Base-by-base conservation (phyloP, 345 rosid species). In the Linum usitatissimum region DNA sequence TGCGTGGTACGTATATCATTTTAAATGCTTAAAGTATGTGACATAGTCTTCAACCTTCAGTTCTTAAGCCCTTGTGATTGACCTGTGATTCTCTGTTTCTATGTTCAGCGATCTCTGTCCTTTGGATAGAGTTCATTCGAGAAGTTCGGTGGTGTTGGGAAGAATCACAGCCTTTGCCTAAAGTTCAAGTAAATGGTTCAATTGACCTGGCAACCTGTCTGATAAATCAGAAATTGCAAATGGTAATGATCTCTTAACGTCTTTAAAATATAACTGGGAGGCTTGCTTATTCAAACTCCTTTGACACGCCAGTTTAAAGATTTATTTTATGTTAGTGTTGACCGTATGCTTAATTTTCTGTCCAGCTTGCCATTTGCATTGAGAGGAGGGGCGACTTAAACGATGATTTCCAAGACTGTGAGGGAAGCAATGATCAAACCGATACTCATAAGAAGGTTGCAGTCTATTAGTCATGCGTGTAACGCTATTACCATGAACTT, bases 111-210 rank as follows among this genome's bases (percentile, higher is more conserved):
- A 86, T 93, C 69, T 88, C 97, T 60, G 79, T 71, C 57, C 89
- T 92, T 70, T 92, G 98, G 98, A 64, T 89, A 72, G 96, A 93
- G 74, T 93, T 93, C 70, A 86, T 87, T 72, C 90, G 91, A 64
- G 99, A 93, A 85, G 87, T 87, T 68, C 97, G 97, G 66, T 93
- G 91, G 93, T 90, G 81, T 67, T 93, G 97, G 99, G 99, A 93
- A 76, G 99, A 93, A 79, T 72, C 88, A 56, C 96, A 90, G 62
- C 78, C 88, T 14, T 70, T 93, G 77, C 96, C 99, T 45, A 85
- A 80, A 80, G 76, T 87, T 81, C 79, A 77, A 48, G 51, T 56
- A 19, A 72, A 73, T 73, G 84, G 90, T 71, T 74, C 84, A 36
- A 82, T 93, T 79, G 97, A 87, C 80, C 73, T 93, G 57, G 79